Conservation (phyloP, 2,329 filamentous ascomycete species). For the Botryosphaeria dothidea region DNA sequence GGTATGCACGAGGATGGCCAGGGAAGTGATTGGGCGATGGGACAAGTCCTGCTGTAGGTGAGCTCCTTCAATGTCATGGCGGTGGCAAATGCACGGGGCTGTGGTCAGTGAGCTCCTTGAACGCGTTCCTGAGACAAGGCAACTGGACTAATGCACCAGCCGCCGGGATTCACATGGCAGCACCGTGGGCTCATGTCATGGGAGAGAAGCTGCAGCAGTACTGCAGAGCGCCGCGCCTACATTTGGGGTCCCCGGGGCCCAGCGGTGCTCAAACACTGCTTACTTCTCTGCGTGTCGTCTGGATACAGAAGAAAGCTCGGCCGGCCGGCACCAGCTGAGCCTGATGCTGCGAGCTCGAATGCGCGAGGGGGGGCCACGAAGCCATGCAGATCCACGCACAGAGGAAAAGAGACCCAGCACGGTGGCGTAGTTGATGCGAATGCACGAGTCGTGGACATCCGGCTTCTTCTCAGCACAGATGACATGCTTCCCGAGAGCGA, state of each 20-base stretch:
- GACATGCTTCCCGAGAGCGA: background rate
- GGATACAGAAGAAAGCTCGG: background rate
- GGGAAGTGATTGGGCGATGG: background rate
- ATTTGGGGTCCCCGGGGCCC: background rate
- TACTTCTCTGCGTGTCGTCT: background rate
- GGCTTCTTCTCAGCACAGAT: background rate
- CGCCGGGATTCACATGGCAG: background rate
- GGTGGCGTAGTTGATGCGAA: background rate
- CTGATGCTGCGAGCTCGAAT: background rate
- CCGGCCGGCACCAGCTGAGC: background rate
- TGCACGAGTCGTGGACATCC: background rate
- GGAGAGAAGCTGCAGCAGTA: background rate
- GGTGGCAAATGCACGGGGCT: constrained; percentile 12
- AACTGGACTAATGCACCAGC: background rate
- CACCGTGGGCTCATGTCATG: background rate
- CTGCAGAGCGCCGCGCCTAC: background rate
- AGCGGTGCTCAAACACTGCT: background rate
- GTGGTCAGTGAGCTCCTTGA: background rate
- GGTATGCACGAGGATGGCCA: background rate
- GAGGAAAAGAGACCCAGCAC: background rate
- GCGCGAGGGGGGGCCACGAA: background rate
- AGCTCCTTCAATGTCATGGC: background rate
- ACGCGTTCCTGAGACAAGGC: constrained; percentile 10
- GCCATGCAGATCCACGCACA: background rate
- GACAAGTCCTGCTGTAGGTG: background rate